phyloP scores from a whole-genome alignment of 306 rosid species.

The Dryas drummondii region DNA sequence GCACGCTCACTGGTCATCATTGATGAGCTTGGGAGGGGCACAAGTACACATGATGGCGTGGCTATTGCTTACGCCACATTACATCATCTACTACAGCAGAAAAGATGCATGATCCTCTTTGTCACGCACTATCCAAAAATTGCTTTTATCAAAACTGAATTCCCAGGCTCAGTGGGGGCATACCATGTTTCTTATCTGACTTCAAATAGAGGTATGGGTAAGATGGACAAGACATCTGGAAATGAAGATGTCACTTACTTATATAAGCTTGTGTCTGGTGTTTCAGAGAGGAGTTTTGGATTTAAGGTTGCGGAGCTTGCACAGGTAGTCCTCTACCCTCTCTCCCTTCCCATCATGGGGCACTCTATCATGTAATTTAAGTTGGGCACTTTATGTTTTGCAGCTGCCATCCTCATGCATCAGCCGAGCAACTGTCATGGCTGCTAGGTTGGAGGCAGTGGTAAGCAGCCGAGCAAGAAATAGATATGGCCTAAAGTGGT shows the following conservation, averaged over 20 bases:
- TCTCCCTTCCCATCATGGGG: neutral
- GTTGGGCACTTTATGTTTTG: conserved; percentile 27
- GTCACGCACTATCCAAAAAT: conserved; percentile 92
- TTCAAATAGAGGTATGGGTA: conserved; percentile 35
- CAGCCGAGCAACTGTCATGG: conserved; percentile 70
- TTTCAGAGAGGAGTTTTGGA: conserved; percentile 84
- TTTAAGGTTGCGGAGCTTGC: conserved; percentile 96
- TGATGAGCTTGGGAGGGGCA: conserved; percentile 98
- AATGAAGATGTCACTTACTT: conserved; percentile 74
- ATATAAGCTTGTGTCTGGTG: conserved; percentile 80
- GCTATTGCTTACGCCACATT: conserved; percentile 89
- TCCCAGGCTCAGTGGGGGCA: conserved; percentile 71
- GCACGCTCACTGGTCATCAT: conserved; percentile 70
- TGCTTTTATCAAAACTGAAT: conserved; percentile 58
- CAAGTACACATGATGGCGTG: conserved; percentile 92
- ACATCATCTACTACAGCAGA: conserved; percentile 67
- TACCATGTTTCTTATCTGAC: conserved; percentile 89
- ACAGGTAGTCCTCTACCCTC: conserved; percentile 49
- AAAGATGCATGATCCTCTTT: conserved; percentile 77
- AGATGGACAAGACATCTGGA: conserved; percentile 27
- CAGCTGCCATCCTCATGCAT: conserved; percentile 77
- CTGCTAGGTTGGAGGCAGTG: conserved; percentile 64
- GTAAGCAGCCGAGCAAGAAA: conserved; percentile 47
- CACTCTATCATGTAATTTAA: neutral
- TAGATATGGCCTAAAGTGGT: conserved; percentile 32